Evolutionary conservation across 1,284 basidiomycete species (phyloP), one percentile per base, ranked within the genome.

Genomic region (Coniferiporia sulphurascens): DNA sequence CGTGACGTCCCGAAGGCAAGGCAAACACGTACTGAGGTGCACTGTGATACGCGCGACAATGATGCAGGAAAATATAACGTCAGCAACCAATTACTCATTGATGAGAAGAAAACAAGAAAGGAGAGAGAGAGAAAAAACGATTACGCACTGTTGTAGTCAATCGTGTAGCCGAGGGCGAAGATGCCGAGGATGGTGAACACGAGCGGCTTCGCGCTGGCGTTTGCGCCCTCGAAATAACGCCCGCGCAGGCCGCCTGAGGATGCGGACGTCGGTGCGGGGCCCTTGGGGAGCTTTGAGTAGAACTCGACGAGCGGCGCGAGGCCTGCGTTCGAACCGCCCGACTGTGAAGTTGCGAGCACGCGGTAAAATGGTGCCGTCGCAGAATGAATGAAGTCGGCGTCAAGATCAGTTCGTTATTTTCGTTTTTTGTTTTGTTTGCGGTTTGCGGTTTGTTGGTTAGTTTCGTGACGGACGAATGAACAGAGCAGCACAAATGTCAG

Each of bases 271-370:
- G 90, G 78, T 53, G 86, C 83, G 54, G 83, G 74, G 48, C 88
- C 88, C 70, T 91, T 91, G 66, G 94, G 95, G 52, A 98, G 82
- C 73, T 91, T 92, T 66, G 91, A 94, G 82, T 98, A 98, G 76
- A 97, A 97, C 70, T 89, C 85, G 65, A 97, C 93, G 70, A 97
- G 89, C 44, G 86, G 85, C 60, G 84, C 80, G 59, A 96, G 90
- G 66, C 89, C 86, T 56, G 83, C 85, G 58, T 88, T 90, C 60
- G 86, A 83, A 65, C 92, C 93, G 62, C 87, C 85, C 58, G 89
- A 84, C 89, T 87, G 64, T 52, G 50, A 5, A 36, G 8, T 6
- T 8, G 15, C 9, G 27, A 8, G 19, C 5, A 21, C 17, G 49
- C 10, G 17, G 58, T 15, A 36, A 17, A 48, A 22, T 10, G 53